phyloP scores from a whole-genome alignment of 345 rosid species.

The Lepidium africanum region DNA sequence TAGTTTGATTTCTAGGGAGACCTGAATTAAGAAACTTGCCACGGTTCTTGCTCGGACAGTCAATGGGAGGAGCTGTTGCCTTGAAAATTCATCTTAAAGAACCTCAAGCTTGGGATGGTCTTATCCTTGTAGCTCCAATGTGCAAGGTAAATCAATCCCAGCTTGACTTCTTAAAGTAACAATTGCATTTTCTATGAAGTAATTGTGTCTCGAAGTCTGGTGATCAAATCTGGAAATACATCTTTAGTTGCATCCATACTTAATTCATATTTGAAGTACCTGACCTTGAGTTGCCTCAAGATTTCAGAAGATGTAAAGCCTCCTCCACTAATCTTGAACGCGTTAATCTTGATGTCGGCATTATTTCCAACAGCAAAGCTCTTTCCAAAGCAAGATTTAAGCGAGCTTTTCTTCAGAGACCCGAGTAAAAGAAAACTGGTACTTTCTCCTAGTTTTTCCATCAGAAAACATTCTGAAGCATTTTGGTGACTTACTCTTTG shows the following conservation, averaged over 20 bases:
- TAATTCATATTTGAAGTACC: constrained; percentile 1
- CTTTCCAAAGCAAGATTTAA: constrained; percentile 57
- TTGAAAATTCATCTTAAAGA: constrained; percentile 71
- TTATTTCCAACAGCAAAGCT: constrained; percentile 84
- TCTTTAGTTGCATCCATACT: neutral
- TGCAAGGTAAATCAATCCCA: constrained; percentile 59
- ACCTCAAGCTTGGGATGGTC: constrained; percentile 86
- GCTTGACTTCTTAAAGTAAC: neutral
- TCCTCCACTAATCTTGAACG: constrained; percentile 48
- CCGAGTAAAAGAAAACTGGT: constrained; percentile 66
- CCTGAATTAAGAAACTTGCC: constrained; percentile 70
- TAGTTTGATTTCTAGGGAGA: constrained; percentile 38
- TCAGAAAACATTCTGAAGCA: neutral
- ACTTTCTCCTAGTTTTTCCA: neutral
- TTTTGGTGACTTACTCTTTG: neutral
- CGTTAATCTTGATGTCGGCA: constrained; percentile 43
- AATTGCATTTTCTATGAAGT: neutral
- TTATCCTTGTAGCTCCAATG: constrained; percentile 91
- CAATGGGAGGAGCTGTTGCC: constrained; percentile 97
- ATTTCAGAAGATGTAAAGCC: constrained; percentile 77
- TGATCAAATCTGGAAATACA: neutral
- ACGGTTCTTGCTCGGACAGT: constrained; percentile 73
- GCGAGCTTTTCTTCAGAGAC: constrained; percentile 67
- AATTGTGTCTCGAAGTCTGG: neutral
- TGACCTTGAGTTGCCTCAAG: constrained; percentile 47